Evolutionary conservation across 352 stramenopile genomes (phyloP), one percentile per base, ranked within the genome.

Genomic region (Phytopythium montanum): DNA sequence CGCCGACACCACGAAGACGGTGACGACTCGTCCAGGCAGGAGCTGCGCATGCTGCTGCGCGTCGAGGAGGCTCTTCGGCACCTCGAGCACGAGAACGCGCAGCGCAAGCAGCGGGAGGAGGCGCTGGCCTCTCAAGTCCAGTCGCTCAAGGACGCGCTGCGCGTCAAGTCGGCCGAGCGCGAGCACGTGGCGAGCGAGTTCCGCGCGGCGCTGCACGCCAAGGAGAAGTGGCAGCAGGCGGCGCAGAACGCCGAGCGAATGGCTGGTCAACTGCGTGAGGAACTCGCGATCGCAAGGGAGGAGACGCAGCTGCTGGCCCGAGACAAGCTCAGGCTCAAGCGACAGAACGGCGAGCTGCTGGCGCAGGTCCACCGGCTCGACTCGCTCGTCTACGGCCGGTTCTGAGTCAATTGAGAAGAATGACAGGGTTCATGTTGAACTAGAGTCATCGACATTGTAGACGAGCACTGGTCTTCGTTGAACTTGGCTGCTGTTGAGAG

Each of bases 301-400:
- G 84, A 94, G 52, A 73, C 70, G 8, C 74, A 87, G 33, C 65
- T 92, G n/a, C 61, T 90, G 33, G 70, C 65, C 12, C 73, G 72
- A 45, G 81, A 92, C 56, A 72, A 70, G 28, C 48, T 75, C 41
- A 72, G 84, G 0, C 72, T 94, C 29, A 76, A 87, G 63, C 74
- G 76, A 14, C 81, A 90, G 49, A 93, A 93, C 70, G 75, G 73
- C 52, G 81, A 93, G 62, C 64, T 94, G 5, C 58, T 83, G 5
- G 75, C 79, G 5, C 81, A 92, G 21, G 81, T 94, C 10, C 79
- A 88, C 64, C 80, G 84, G 5, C 75, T 90, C 38, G 81, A 92
- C 55, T 84, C 79, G 18, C 71, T 92, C 26, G 80, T 92, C 42
- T 90, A 92, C 58, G 81, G 81, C 1, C 79, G 81, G 2, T 91